A percentile compares a stretch with the other conserved stretches of the same genome.
Evolutionary conservation across 1,284 basidiomycete genomes (phyloP).

Genomic region (Albatrellus sp.): DNA sequence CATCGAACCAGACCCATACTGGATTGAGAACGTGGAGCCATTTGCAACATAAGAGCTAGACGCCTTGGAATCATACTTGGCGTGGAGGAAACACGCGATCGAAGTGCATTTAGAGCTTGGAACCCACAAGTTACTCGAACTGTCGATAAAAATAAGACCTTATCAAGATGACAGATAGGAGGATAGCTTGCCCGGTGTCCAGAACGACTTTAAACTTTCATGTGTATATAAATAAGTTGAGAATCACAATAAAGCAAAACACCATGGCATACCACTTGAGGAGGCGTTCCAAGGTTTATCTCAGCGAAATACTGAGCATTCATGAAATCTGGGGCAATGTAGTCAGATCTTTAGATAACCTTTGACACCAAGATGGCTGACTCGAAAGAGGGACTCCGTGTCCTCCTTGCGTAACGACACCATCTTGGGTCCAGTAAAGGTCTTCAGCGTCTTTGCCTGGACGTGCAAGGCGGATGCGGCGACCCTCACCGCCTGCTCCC

Average conservation of each 20-base stretch:
- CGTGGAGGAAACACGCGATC: conserved; percentile 96
- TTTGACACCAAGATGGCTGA: conserved; percentile 29
- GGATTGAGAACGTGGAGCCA: conserved; percentile 85
- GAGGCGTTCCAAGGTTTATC: conserved; percentile 72
- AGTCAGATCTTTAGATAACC: background rate
- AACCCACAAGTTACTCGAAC: conserved; percentile 90
- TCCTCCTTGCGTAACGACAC: conserved; percentile 54
- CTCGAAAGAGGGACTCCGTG: conserved; percentile 87
- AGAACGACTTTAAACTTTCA: conserved; percentile 74
- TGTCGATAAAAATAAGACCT: conserved; percentile 15
- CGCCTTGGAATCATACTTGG: conserved; percentile 80
- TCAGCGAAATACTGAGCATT: conserved; percentile 97
- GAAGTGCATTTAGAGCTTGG: conserved; percentile 84
- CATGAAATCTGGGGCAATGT: conserved; percentile 65
- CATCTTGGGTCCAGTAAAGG: conserved; percentile 76
- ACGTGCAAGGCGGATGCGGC: conserved; percentile 40
- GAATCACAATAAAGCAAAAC: background rate
- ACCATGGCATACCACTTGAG: conserved; percentile 47
- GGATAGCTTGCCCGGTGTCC: conserved; percentile 56
- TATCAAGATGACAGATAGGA: background rate
- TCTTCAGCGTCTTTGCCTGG: conserved; percentile 43
- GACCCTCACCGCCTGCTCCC: conserved; percentile 63
- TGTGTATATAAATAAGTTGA: conserved; percentile 2
- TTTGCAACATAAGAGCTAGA: conserved; percentile 91
- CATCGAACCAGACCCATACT: conserved; percentile 95